Evolutionary conservation across 129 eudicot genomes (phyloP).

Genomic region (Arctium lappa): DNA sequence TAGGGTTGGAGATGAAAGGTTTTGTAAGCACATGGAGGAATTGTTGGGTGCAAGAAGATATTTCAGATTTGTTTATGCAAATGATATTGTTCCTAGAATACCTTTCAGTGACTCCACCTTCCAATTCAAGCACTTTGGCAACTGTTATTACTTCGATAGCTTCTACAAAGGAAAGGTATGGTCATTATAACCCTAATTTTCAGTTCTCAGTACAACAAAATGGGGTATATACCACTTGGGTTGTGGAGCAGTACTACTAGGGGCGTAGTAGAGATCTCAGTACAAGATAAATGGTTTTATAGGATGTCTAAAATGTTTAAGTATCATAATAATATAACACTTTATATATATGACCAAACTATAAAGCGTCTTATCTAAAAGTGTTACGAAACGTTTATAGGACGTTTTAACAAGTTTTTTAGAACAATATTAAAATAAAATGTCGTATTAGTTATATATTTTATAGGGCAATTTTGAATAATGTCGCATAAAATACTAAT

Average conservation of each 20-base stretch:
- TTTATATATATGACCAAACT: background rate
- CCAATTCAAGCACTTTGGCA: conserved; percentile 51
- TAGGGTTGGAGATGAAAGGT: conserved; percentile 46
- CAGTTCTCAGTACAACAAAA: background rate
- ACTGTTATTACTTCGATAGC: conserved; percentile 44
- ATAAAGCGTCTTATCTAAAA: background rate
- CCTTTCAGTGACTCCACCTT: conserved; percentile 39
- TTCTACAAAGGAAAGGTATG: conserved; percentile 35
- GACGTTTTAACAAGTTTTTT: background rate
- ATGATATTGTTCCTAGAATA: conserved; percentile 56
- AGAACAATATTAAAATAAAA: background rate
- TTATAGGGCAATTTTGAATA: background rate
- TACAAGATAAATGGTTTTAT: background rate
- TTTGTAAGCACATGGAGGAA: conserved; percentile 30
- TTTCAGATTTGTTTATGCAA: conserved; percentile 46
- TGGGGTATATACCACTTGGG: background rate
- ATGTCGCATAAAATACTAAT: background rate
- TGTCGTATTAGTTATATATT: background rate
- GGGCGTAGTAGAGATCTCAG: background rate
- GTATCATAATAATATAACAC: background rate
- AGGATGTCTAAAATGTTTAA: background rate
- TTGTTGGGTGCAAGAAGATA: conserved; percentile 21
- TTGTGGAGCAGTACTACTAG: too few species aligned
- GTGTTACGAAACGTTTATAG: background rate
- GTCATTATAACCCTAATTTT: background rate